A percentile compares a stretch with the other conserved stretches of the same genome.
These are phyloP conservation scores for Akanthomyces uredinophilus DNA, from an alignment of 2,329 filamentous ascomycete species.

Conservation along the genomic window DNA sequence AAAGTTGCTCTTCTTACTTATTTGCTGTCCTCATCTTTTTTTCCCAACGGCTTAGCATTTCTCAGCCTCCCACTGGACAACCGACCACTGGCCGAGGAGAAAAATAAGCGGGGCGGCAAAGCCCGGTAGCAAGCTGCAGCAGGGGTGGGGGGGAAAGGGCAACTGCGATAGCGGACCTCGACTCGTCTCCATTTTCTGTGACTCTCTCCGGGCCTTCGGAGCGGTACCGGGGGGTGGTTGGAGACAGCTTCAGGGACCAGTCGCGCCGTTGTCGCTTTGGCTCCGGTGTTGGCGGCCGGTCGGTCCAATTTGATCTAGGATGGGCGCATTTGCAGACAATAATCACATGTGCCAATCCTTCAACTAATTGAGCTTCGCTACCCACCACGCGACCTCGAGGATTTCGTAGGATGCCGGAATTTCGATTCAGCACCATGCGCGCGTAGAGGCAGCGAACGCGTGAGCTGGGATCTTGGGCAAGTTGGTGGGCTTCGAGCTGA, in stretches of 20 bases:
- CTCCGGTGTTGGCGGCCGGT: neutral
- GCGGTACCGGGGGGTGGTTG: slow-evolving; percentile 7
- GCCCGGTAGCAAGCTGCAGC: neutral
- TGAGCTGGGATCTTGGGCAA: no score
- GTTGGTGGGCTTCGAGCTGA: no score
- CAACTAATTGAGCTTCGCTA: no score
- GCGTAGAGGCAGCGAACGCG: no score
- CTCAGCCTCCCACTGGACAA: neutral
- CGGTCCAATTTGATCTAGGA: no score
- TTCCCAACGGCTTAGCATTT: neutral
- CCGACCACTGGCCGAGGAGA: no score
- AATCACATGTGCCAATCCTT: no score
- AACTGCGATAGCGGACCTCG: slow-evolving; percentile 9
- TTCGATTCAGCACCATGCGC: no score
- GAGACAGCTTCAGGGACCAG: neutral
- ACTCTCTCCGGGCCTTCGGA: slow-evolving; percentile 7
- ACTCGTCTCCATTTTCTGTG: neutral
- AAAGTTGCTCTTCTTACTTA: no score
- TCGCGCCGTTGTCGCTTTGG: neutral
- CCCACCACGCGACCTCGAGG: no score
- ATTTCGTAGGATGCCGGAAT: no score
- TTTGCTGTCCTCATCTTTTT: neutral
- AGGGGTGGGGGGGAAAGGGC: neutral
- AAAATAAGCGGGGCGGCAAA: neutral
- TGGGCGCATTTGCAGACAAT: no score